Evolutionary conservation across 805 yeast genomes (phyloP).

Genomic region (Scheffersomyces ergatensis): DNA sequence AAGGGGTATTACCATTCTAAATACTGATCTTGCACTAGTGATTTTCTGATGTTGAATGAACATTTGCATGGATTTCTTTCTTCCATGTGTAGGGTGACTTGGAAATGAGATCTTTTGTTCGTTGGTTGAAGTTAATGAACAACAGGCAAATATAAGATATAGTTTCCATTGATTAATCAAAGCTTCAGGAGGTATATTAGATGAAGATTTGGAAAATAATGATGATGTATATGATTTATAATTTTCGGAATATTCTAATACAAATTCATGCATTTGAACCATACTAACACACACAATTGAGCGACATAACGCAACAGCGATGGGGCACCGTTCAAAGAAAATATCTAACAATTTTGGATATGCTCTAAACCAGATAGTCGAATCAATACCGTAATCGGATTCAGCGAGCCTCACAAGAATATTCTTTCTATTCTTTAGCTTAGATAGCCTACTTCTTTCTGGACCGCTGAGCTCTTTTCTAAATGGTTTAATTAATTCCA

Average conservation of each 20-base stretch:
- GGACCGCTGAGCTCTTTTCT: slow-evolving; percentile 62
- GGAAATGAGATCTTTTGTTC: slow-evolving; percentile 71
- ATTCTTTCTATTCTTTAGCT: slow-evolving; percentile 62
- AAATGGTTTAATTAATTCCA: slow-evolving; percentile 55
- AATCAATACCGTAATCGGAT: slow-evolving; percentile 91
- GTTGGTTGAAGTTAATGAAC: slow-evolving; percentile 83
- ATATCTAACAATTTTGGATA: slow-evolving; percentile 73
- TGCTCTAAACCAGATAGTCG: slow-evolving; percentile 91
- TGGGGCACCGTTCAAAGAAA: slow-evolving; percentile 80
- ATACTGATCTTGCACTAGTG: slow-evolving; percentile 87
- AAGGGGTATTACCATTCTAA: slow-evolving; percentile 82
- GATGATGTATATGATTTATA: slow-evolving; percentile 34
- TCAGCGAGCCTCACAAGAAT: slow-evolving; percentile 78
- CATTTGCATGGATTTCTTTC: slow-evolving; percentile 76
- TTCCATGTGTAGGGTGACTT: slow-evolving; percentile 54
- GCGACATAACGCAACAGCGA: slow-evolving; percentile 90
- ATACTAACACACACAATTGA: slow-evolving; percentile 85
- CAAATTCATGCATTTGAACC: slow-evolving; percentile 78
- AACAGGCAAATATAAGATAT: slow-evolving; percentile 86
- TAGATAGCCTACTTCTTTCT: slow-evolving; percentile 69
- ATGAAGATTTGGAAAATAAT: slow-evolving; percentile 27
- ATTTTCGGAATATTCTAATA: slow-evolving; percentile 54
- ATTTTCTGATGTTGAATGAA: slow-evolving; percentile 88
- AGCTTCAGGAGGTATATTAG: slow-evolving; percentile 57
- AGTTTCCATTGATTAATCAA: slow-evolving; percentile 86